Conservation (phyloP, 2,329 filamentous ascomycete species). For the Xylaria sp. region DNA sequence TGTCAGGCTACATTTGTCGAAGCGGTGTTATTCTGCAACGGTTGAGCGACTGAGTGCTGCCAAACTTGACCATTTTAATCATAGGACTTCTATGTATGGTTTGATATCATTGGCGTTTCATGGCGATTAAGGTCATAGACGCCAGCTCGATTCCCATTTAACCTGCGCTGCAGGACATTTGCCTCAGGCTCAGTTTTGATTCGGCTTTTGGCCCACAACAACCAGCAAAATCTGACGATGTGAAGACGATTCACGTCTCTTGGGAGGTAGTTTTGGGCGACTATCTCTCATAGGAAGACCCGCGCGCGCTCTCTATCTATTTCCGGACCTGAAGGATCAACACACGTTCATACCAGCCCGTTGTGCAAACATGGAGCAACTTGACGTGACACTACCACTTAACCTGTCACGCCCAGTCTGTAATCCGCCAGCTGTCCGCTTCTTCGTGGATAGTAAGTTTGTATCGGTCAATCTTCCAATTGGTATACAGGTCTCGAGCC, state of each 20-base stretch:
- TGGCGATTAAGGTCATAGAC: conserved; percentile 9
- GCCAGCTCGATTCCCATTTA: conserved; percentile 11
- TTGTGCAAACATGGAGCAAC: conserved; percentile 22
- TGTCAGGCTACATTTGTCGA: not conserved
- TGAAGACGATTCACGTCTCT: conserved; percentile 3
- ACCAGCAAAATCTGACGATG: conserved; percentile 9
- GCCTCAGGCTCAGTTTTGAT: too few species aligned
- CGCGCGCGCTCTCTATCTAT: conserved; percentile 5
- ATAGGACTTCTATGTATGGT: too few species aligned
- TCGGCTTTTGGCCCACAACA: conserved; percentile 11
- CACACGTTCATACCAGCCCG: conserved; percentile 13
- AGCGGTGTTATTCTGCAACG: too few species aligned
- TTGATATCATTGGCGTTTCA: conserved; percentile 12
- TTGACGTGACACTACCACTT: conserved; percentile 25
- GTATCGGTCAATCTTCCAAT: conserved; percentile 66
- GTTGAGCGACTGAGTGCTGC: too few species aligned
- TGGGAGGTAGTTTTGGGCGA: conserved; percentile 8
- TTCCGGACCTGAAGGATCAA: conserved; percentile 7
- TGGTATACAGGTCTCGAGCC: conserved; percentile 57
- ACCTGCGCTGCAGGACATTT: conserved; percentile 15
- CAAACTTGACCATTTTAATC: too few species aligned
- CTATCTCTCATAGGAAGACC: not conserved
- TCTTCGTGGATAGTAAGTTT: conserved; percentile 64
- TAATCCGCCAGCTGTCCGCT: conserved; percentile 58
- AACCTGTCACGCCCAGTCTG: conserved; percentile 45